phyloP scores from a whole-genome alignment of 2,329 filamentous ascomycete genomes.

The Rutstroemia sp. region DNA sequence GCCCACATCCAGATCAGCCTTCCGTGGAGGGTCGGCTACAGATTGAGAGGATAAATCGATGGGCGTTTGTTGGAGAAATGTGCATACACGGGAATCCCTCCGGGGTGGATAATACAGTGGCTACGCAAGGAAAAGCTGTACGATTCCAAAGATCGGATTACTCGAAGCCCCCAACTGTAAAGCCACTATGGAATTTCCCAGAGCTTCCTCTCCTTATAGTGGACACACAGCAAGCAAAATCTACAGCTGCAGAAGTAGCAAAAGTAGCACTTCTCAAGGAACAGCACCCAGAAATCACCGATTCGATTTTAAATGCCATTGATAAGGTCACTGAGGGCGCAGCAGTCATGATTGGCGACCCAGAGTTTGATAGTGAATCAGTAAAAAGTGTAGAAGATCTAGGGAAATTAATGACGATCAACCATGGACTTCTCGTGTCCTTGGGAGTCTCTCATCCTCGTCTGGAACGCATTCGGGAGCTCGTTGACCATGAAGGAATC shows the following conservation, averaged over 20 bases:
- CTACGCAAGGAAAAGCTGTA: conserved; percentile 88
- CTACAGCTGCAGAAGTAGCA: conserved; percentile 75
- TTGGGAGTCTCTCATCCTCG: conserved; percentile 92
- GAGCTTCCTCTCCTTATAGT: conserved; percentile 85
- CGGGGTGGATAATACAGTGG: conserved; percentile 93
- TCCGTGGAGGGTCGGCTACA: conserved; percentile 80
- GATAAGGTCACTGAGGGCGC: conserved; percentile 60
- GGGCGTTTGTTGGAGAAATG: conserved; percentile 96
- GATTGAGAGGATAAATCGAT: conserved; percentile 91
- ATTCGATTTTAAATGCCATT: conserved; percentile 77
- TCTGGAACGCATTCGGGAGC: conserved; percentile 81
- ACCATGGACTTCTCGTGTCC: conserved; percentile 86
- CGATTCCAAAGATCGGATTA: conserved; percentile 80
- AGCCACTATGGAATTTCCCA: conserved; percentile 77
- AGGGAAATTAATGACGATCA: conserved; percentile 85
- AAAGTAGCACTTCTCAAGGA: conserved; percentile 73
- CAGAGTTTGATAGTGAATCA: conserved; percentile 60
- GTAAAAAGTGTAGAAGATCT: conserved; percentile 61
- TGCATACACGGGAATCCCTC: conserved; percentile 96
- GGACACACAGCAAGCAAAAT: conserved; percentile 81
- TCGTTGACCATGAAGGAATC: conserved; percentile 81
- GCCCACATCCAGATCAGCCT: conserved; percentile 88
- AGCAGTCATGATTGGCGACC: conserved; percentile 45
- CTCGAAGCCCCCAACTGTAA: conserved; percentile 66
- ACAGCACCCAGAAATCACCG: conserved; percentile 68